Evolutionary conservation across 495 filamentous ascomycete species (phyloP).

Genomic region (Elasticomyces elasticus): DNA sequence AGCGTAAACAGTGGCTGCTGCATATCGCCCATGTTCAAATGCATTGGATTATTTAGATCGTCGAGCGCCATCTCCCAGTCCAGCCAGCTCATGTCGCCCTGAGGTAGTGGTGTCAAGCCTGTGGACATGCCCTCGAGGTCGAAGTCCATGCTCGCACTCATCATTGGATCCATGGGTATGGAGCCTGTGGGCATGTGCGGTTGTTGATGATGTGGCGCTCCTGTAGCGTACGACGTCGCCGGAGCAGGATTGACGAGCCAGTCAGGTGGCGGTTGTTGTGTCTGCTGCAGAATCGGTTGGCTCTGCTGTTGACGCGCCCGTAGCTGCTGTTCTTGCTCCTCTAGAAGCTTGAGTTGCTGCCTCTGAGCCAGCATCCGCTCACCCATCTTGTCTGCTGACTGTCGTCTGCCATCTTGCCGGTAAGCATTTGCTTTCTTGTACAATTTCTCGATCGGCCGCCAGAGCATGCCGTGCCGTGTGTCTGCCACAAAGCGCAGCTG

Average conservation of each 20-base stretch:
- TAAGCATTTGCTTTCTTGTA: slow-evolving; percentile 18
- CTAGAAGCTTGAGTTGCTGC: not conserved
- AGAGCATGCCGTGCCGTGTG: slow-evolving; percentile 17
- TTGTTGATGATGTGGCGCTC: not conserved
- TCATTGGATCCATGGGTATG: slow-evolving; percentile 5
- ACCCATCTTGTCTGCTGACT: not conserved
- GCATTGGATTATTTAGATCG: slow-evolving; percentile 1
- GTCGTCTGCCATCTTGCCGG: slow-evolving; percentile 7
- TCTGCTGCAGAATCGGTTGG: not conserved
- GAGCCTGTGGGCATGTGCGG: not conserved
- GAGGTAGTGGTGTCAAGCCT: not conserved
- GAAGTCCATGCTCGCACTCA: not conserved
- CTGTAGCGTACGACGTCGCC: not conserved
- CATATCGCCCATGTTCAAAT: not conserved
- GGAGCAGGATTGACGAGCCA: not conserved
- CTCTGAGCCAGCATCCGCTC: not conserved
- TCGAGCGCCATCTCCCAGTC: slow-evolving; percentile 17
- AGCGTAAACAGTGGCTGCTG: not conserved
- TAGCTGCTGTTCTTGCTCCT: not conserved
- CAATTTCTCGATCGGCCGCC: slow-evolving; percentile 21
- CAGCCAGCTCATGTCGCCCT: slow-evolving; percentile 13
- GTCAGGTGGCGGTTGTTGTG: not conserved
- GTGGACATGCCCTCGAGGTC: not conserved
- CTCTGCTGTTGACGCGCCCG: not conserved
- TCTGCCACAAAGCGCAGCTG: slow-evolving; percentile 11